phyloP scores from a whole-genome alignment of 1,284 basidiomycete species.

The Malassezia restricta region DNA sequence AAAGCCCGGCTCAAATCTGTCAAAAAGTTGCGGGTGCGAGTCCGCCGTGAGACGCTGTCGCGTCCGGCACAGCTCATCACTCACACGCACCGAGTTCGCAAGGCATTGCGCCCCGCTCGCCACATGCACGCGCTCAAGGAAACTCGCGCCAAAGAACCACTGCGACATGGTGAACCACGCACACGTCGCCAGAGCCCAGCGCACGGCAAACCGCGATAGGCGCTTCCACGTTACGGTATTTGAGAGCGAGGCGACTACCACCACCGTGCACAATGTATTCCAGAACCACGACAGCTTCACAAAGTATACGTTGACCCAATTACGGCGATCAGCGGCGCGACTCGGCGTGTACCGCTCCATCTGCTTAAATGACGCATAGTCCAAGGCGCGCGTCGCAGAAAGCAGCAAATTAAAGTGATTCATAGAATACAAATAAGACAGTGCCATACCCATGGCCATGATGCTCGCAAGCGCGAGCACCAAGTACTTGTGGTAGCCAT shows the following conservation, averaged over 20 bases:
- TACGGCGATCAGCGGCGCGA: constrained; percentile 54
- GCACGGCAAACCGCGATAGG: background rate
- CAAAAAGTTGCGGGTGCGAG: constrained; percentile 19
- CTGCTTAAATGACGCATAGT: background rate
- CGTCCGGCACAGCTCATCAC: constrained; percentile 23
- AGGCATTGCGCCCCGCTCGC: constrained; percentile 66
- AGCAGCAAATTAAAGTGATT: constrained; percentile 3
- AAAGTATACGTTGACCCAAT: constrained; percentile 69
- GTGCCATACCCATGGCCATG: background rate
- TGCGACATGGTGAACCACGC: constrained; percentile 49
- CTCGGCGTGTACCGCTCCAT: constrained; percentile 1
- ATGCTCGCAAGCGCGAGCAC: background rate
- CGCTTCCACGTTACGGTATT: background rate
- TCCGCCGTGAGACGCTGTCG: constrained; percentile 17
- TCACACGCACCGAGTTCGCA: constrained; percentile 44
- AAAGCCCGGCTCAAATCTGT: constrained; percentile 11
- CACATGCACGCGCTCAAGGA: constrained; percentile 64
- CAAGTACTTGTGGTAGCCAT: constrained; percentile 6
- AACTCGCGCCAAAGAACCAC: constrained; percentile 83
- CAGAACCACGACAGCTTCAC: constrained; percentile 86
- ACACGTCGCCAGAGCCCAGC: constrained; percentile 18
- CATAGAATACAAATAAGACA: background rate
- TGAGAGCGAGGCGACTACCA: constrained; percentile 15
- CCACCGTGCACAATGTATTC: constrained; percentile 51
- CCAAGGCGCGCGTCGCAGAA: background rate